Conservation (phyloP, 129 eudicot genomes). For the Kitagawia praeruptora region DNA sequence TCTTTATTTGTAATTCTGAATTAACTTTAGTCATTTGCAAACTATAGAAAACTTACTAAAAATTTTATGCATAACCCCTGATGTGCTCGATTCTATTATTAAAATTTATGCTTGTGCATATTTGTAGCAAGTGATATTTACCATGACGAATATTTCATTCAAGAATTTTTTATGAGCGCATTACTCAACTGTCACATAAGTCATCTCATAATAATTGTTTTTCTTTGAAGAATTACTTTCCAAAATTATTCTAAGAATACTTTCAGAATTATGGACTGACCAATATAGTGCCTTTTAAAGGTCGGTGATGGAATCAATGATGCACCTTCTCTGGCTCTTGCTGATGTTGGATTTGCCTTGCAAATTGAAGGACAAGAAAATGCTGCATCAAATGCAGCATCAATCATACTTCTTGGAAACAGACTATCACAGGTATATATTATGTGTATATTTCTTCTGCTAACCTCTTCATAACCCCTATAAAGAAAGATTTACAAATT, state of each 20-base stretch:
- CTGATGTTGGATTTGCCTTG: slow-evolving; percentile 94
- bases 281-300: slow-evolving; percentile 22
- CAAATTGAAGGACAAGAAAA: slow-evolving; percentile 85
- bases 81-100: not conserved
- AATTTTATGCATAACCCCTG: not conserved
- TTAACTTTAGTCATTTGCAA: not conserved
- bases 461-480: not conserved
- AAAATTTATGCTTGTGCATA: not conserved
- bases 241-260: not conserved
- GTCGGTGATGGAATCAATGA: slow-evolving; percentile 96
- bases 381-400: slow-evolving; percentile 97
- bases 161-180: not conserved
- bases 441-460: not conserved
- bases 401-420: slow-evolving; percentile 89
- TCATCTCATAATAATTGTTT: not conserved
- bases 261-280: not conserved
- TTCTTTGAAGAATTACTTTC: not conserved
- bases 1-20: slow-evolving; percentile 5
- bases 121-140: not conserved
- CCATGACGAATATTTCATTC: not conserved
- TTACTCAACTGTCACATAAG: not conserved
- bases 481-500: not conserved
- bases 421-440: slow-evolving; percentile 71
- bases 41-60: not conserved
- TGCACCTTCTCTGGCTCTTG: slow-evolving; percentile 95